Percentiles rank a stretch among this genome's conserved stretches.
Conservation (phyloP, 805 yeast genomes). For the Saturnispora galanensis region DNA sequence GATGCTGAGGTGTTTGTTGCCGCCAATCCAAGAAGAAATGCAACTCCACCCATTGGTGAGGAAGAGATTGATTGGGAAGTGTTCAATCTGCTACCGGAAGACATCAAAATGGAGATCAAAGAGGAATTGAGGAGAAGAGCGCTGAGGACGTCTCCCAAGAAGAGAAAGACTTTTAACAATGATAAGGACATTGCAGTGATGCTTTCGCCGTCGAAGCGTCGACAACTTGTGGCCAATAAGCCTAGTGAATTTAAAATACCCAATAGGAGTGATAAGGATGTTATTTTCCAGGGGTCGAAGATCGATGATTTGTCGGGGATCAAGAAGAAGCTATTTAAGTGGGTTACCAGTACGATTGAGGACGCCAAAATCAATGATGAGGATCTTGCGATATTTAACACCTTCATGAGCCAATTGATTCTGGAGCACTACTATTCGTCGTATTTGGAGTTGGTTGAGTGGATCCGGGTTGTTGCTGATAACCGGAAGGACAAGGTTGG, state of each 20-base stretch:
- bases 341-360: constrained; percentile 20
- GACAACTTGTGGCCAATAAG: not conserved
- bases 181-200: constrained; percentile 14
- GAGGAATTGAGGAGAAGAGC: constrained; percentile 39
- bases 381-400: constrained; percentile 21
- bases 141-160: constrained; percentile 18
- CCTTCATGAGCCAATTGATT: constrained; percentile 21
- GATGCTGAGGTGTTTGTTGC: too few relatives aligned
- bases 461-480: constrained; percentile 11
- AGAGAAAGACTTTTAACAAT: constrained; percentile 1
- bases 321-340: constrained; percentile 12
- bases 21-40: not conserved
- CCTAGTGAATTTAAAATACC: not conserved
- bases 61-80: constrained; percentile 53
- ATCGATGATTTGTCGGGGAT: constrained; percentile 13
- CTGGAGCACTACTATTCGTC: constrained; percentile 16
- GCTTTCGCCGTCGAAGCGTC: constrained; percentile 10
- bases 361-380: constrained; percentile 17
- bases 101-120: constrained; percentile 53
- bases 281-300: constrained; percentile 20
- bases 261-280: not conserved
- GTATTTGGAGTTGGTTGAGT: constrained; percentile 14
- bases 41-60: not conserved
- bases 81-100: constrained; percentile 53
- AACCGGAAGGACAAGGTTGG: constrained; percentile 7